A percentile compares a stretch with the other conserved stretches of the same genome.
These are phyloP conservation scores for Russula ochroleuca DNA, from an alignment of 768 basidiomycete species.

Conservation along the genomic window DNA sequence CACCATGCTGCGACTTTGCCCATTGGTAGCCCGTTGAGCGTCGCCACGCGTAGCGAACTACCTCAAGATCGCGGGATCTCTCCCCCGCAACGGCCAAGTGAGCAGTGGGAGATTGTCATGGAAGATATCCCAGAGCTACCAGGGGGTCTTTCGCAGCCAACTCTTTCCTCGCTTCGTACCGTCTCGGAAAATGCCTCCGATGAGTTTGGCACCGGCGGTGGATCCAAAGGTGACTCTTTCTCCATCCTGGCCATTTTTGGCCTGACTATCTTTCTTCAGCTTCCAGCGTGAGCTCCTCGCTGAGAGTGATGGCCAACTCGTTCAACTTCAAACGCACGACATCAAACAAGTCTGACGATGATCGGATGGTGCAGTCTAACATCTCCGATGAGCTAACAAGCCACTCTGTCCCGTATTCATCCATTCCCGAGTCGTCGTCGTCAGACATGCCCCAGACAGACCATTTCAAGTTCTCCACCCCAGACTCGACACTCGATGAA, in stretches of 20 bases:
- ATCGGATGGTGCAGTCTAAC: slow-evolving; percentile 31
- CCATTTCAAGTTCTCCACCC: slow-evolving; percentile 45
- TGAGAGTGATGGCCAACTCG: slow-evolving; percentile 72
- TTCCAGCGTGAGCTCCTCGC: slow-evolving; percentile 64
- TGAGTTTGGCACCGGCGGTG: slow-evolving; percentile 65
- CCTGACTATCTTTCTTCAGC: slow-evolving; percentile 35
- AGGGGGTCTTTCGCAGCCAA: slow-evolving; percentile 47
- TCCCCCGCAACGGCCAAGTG: slow-evolving; percentile 52
- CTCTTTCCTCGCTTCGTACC: slow-evolving; percentile 46
- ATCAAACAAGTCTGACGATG: slow-evolving; percentile 33
- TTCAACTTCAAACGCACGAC: slow-evolving; percentile 60
- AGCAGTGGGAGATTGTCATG: slow-evolving; percentile 86
- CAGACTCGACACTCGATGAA: slow-evolving; percentile 32
- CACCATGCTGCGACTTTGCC: slow-evolving; percentile 63
- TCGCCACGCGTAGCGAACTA: slow-evolving; percentile 51
- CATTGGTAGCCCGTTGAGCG: slow-evolving; percentile 43
- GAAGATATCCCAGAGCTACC: slow-evolving; percentile 70
- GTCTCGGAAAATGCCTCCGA: slow-evolving; percentile 38
- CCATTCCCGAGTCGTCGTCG: slow-evolving; percentile 23
- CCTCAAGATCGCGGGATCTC: slow-evolving; percentile 31
- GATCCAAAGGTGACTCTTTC: slow-evolving; percentile 51
- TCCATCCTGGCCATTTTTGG: background rate
- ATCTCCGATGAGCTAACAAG: slow-evolving; percentile 23
- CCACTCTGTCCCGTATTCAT: slow-evolving; percentile 25
- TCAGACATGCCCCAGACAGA: slow-evolving; percentile 42